A percentile compares a stretch with the other conserved stretches of the same genome.
Evolutionary conservation across 768 basidiomycete genomes (phyloP).

Genomic region (Suillus plorans): DNA sequence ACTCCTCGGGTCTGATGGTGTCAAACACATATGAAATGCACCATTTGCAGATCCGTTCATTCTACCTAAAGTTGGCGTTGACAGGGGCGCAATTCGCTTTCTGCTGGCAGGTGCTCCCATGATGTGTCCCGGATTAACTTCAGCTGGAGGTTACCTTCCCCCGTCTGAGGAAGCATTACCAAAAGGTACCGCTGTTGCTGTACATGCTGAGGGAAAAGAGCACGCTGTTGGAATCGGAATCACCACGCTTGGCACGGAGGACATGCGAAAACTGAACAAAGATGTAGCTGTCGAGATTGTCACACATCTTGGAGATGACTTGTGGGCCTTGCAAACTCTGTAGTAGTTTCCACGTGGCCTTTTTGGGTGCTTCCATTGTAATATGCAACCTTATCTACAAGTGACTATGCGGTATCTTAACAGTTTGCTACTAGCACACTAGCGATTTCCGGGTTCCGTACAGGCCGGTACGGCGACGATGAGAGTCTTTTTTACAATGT

Average conservation of each 20-base stretch:
- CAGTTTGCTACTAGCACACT: too few relatives aligned
- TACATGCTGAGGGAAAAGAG: slow-evolving; percentile 95
- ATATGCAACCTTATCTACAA: not conserved
- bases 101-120: slow-evolving; percentile 90
- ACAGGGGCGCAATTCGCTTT: slow-evolving; percentile 98
- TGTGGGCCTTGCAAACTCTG: slow-evolving; percentile 72
- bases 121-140: slow-evolving; percentile 98
- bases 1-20: not conserved
- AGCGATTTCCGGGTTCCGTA: not conserved
- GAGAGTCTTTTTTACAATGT: not conserved
- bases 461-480: not conserved
- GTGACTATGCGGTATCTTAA: too few relatives aligned
- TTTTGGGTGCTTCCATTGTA: not conserved
- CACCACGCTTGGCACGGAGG: slow-evolving; percentile 80
- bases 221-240: slow-evolving; percentile 86
- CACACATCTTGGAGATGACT: slow-evolving; percentile 85
- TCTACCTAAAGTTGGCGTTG: slow-evolving; percentile 84
- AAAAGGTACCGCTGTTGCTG: slow-evolving; percentile 78
- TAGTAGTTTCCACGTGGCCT: slow-evolving; percentile 37
- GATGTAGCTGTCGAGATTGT: slow-evolving; percentile 86
- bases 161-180: slow-evolving; percentile 65
- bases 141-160: slow-evolving; percentile 85
- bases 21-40: not conserved
- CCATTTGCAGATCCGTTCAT: slow-evolving; percentile 76
- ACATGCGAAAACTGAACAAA: slow-evolving; percentile 89